Evolutionary conservation across 139 green algal species (phyloP), one percentile per base, ranked within the genome.

Genomic region (Zygnema cylindricum): DNA sequence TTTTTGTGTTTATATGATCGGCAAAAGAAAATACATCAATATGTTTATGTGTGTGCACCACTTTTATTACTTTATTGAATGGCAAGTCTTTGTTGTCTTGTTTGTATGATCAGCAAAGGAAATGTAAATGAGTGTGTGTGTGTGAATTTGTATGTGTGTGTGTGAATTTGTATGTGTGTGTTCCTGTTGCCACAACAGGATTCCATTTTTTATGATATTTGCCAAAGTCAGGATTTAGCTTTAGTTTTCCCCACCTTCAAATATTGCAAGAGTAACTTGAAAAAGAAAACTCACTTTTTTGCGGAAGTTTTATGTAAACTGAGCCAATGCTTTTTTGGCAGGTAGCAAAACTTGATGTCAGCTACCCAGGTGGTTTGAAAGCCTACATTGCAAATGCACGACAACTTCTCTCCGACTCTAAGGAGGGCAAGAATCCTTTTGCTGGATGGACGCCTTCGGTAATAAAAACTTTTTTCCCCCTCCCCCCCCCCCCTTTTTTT

Each of bases 341-440:
- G 93, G 85, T 98, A 33, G 21, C 25, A 1, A 76, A 89, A 16
- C 86, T 98, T 84, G 93, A 99, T 84, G 71, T 41, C 1, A 94
- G 57, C 69, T 99, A 99, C 84, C 93, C 95, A 1, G 97, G 95
- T 0, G 97, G 97, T 21, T 76, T 99, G 0, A 3, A 43, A 1
- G 87, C 90, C 0, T 99, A 99, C 89, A 94, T 99, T 16, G 1
- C 43, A 25, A 98, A 98, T 85, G 97, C 97, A 0, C 91, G 91
- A 55, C 71, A 93, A 42, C 95, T 99, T 69, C 93, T 99, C 33
- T 54, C 91, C 21, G 95, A 97, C 38, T 96, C 95, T 1, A 94
- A 93, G 81, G 94, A 96, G 63, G 96, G 97, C 0, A 85, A 88
- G 33, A 99, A 99, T 93, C 93, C 97, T 0, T 98, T 98, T 86